These are phyloP conservation scores for Rosa lucieae DNA, from an alignment of 306 rosid genomes.

Conservation along the genomic window DNA sequence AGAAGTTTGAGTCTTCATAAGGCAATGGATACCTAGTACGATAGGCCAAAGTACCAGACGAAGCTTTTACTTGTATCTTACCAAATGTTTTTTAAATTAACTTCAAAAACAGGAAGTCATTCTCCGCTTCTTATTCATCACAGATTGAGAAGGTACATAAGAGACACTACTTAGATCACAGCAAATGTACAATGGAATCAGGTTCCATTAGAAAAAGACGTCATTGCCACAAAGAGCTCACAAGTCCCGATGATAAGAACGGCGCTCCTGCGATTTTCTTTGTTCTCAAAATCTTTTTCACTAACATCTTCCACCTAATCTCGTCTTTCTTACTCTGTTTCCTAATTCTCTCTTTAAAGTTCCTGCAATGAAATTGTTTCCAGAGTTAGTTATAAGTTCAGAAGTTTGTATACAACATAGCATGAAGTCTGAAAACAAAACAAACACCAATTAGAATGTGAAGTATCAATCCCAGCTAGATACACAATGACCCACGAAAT, in stretches of 20 bases:
- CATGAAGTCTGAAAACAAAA: neutral
- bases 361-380: constrained; percentile 56
- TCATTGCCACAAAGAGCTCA: constrained; percentile 17
- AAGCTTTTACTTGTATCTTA: neutral
- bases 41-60: neutral
- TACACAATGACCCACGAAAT: too few relatives aligned
- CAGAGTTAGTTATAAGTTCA: neutral
- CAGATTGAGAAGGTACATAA: neutral
- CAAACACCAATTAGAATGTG: neutral
- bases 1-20: neutral
- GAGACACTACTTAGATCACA: neutral
- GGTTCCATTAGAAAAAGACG: constrained; percentile 8
- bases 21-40: neutral
- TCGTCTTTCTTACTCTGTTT: constrained; percentile 84
- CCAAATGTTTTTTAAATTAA: neutral
- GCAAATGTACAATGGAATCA: neutral
- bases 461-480: neutral
- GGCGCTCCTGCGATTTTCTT: constrained; percentile 55
- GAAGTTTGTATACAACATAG: neutral
- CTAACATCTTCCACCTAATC: constrained; percentile 76
- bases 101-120: constrained; percentile 18
- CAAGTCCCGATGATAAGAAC: constrained; percentile 40
- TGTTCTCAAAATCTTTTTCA: constrained; percentile 59
- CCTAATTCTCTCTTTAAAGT: constrained; percentile 56
- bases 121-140: constrained; percentile 18